Base-by-base conservation (phyloP, 108 stramenopile genomes). In the Discostella pseudostelligera region DNA sequence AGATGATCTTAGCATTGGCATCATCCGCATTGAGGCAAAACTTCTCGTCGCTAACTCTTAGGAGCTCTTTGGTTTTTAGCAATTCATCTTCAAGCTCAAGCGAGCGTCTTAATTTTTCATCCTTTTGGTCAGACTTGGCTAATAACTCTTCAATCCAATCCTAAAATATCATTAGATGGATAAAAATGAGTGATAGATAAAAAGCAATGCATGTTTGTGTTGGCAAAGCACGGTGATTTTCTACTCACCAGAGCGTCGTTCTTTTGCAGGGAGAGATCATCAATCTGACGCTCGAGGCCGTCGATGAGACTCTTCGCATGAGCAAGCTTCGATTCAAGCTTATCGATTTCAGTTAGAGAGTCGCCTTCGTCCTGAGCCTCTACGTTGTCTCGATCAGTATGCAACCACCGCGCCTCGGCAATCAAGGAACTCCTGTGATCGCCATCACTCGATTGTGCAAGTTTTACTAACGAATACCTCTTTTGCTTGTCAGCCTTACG, bases 131-230 rank as follows among this genome's bases (percentile, higher is more conserved):
- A 12, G 67, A 59, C 61, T 75, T 75, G 16, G 61, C 61, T 46
- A 75, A 62, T 9, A 75, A 56, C 35, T 75, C 74, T 56, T 75
- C 74, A 14, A 75, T 68, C 74, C 74, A 75, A 26, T 75, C 74
- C 62, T 71, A 8, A 25, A 50, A 3, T 14, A 9, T 7, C 9
- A 24, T 13, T 36, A 20, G 0, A 21, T 8, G 40, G 56, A 57
- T 32, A 42, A 12, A 43, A 7, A 26, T 37, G 28, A 49, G 67
- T 21, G 47, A 50, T 20, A 50, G 11, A 3, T 0, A 22, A 22
- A 50, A 22, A 24, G n/a, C 12, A 25, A 24, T 25, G 7, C 29
- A 37, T 3, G 4, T 60, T 22, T 46, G 3, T 8, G 29, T 28
- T 20, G 26, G 3, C 13, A 44, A 8, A 8, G 20, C 43, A 17